Evolutionary conservation across 352 stramenopile species (phyloP).

Genomic region (Pythium dissotocum): DNA sequence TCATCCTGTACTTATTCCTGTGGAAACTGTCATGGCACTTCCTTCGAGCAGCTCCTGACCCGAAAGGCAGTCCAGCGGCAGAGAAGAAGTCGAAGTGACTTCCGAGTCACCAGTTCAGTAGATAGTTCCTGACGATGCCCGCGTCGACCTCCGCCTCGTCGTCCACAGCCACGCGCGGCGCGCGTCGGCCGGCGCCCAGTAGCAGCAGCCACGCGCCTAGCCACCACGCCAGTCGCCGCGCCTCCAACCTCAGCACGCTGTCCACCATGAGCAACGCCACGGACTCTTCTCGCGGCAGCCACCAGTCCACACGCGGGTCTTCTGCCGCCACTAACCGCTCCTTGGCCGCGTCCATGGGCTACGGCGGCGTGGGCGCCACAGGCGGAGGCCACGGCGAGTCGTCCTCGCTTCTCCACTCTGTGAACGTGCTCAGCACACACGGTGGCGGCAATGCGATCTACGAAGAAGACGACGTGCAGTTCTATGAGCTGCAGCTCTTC

Average conservation of each 20-base stretch:
- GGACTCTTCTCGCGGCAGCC: constrained; percentile 10
- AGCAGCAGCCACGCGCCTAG: background rate
- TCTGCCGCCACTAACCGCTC: background rate
- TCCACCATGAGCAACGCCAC: constrained; percentile 10
- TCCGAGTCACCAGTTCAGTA: too few species aligned
- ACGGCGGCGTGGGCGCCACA: background rate
- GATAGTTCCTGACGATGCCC: background rate
- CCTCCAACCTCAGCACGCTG: constrained; percentile 20
- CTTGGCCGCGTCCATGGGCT: background rate
- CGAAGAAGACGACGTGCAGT: constrained; percentile 36
- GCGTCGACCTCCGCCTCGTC: background rate
- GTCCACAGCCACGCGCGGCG: background rate
- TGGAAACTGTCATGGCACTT: background rate
- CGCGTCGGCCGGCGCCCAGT: background rate
- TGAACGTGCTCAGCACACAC: background rate
- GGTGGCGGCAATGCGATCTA: constrained; percentile 12
- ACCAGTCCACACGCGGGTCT: background rate
- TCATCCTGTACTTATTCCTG: background rate
- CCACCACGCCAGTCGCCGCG: constrained; percentile 5
- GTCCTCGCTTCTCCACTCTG: constrained; percentile 27
- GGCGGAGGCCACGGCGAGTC: constrained; percentile 11
- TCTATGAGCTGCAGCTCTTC: constrained; percentile 60
- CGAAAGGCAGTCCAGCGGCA: background rate
- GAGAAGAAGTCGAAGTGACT: background rate
- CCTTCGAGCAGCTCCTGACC: too few species aligned